These are phyloP conservation scores for Pistacia integerrima DNA, from an alignment of 345 rosid genomes.

Conservation along the genomic window DNA sequence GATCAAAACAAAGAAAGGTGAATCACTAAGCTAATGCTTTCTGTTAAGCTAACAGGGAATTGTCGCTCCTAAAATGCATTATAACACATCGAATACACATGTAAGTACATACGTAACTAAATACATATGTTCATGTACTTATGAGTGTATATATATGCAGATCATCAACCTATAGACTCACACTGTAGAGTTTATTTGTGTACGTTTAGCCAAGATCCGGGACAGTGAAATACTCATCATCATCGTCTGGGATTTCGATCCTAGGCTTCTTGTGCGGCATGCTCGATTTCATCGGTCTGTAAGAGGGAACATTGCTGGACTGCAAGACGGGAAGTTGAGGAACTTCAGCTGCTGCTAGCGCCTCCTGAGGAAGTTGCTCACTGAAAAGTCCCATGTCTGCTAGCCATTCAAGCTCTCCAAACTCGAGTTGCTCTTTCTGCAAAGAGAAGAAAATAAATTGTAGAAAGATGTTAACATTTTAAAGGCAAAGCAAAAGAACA, in stretches of 20 bases:
- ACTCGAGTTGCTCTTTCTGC: slow-evolving; percentile 80
- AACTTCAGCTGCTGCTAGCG: slow-evolving; percentile 81
- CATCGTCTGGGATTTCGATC: slow-evolving; percentile 53
- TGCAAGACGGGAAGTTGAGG: slow-evolving; percentile 70
- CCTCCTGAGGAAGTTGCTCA: slow-evolving; percentile 62
- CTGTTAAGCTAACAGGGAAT: background rate
- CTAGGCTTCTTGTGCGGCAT: slow-evolving; percentile 78
- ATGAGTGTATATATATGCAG: slow-evolving; percentile 9
- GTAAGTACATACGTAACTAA: background rate
- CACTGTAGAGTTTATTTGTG: background rate
- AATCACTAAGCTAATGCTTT: background rate
- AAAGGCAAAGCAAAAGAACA: background rate
- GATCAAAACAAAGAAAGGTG: background rate
- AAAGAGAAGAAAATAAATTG: background rate
- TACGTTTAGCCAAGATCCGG: slow-evolving; percentile 76
- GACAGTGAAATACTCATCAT: slow-evolving; percentile 80
- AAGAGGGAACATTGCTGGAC: slow-evolving; percentile 33
- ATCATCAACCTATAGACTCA: slow-evolving; percentile 9
- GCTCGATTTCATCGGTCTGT: slow-evolving; percentile 50
- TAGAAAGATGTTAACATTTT: background rate
- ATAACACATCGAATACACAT: background rate
- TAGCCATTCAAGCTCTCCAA: slow-evolving; percentile 86
- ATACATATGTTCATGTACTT: background rate
- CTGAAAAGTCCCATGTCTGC: slow-evolving; percentile 69
- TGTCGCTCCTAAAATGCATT: slow-evolving; percentile 1